Percentiles rank a stretch among this genome's conserved stretches.
Conservation (phyloP, 768 basidiomycete species). For the Lanmaoa rubissima region DNA sequence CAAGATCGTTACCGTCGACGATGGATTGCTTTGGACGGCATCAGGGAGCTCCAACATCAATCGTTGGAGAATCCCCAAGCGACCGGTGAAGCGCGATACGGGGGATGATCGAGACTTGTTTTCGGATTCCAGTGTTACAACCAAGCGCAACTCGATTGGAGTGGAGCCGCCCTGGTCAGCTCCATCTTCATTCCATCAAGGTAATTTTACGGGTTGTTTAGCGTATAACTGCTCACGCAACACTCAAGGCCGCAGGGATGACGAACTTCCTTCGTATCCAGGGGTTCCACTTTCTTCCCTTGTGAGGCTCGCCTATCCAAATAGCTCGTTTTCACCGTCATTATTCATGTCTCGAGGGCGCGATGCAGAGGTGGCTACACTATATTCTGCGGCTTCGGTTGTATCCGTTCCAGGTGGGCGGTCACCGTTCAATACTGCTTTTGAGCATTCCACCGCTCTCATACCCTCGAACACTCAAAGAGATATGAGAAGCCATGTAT, state of each 20-base stretch:
- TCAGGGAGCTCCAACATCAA: conserved; percentile 77
- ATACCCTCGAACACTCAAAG: conserved; percentile 27
- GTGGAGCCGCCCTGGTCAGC: conserved; percentile 19
- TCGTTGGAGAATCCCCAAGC: conserved; percentile 71
- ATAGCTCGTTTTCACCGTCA: conserved; percentile 54
- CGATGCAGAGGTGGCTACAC: conserved; percentile 79
- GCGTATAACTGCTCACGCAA: conserved; percentile 8
- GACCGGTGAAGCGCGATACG: conserved; percentile 27
- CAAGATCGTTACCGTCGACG: conserved; percentile 79
- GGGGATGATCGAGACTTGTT: conserved; percentile 14
- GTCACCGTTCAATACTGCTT: conserved; percentile 37
- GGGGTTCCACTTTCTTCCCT: conserved; percentile 72
- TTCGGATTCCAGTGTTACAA: conserved; percentile 13
- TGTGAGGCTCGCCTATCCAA: conserved; percentile 64
- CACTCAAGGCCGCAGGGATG: conserved; percentile 20
- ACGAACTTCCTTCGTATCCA: conserved; percentile 39
- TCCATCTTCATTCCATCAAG: conserved; percentile 15
- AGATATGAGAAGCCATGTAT: conserved; percentile 18
- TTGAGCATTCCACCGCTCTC: conserved; percentile 29
- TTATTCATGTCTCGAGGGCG: conserved; percentile 36
- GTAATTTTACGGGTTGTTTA: conserved; percentile 11
- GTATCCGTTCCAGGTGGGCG: conserved; percentile 58
- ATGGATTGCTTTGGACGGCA: conserved; percentile 87
- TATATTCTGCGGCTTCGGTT: conserved; percentile 84
- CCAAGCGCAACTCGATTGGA: conserved; percentile 10